Evolutionary conservation across 2,329 filamentous ascomycete species (phyloP).

Genomic region (Graphiopsis chlorocephala): DNA sequence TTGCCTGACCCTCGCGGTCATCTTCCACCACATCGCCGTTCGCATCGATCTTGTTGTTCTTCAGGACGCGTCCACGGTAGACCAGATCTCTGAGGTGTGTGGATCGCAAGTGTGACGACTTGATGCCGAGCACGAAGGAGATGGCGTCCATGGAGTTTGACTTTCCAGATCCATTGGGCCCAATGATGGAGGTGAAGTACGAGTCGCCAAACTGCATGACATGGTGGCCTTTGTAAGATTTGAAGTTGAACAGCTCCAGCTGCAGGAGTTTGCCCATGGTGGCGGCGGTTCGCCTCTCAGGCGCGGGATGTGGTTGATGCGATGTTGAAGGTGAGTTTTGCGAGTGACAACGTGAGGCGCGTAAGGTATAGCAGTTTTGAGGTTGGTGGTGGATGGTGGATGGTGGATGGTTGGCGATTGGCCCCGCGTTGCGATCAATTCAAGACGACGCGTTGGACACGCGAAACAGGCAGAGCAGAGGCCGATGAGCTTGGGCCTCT

Average conservation of each 20-base stretch:
- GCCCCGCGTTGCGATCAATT: conserved; percentile 13
- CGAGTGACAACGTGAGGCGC: neutral
- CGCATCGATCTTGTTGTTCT: conserved; percentile 87
- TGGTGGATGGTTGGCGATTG: neutral
- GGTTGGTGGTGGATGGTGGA: neutral
- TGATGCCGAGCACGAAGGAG: conserved; percentile 97
- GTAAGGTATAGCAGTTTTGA: neutral
- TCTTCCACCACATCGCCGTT: conserved; percentile 69
- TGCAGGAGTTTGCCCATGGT: conserved; percentile 95
- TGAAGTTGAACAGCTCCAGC: conserved; percentile 97
- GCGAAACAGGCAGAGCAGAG: neutral
- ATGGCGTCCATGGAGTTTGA: conserved; percentile 99
- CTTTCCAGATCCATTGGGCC: conserved; percentile 98
- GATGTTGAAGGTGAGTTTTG: neutral
- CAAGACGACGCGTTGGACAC: conserved; percentile 5
- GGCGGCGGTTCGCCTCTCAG: conserved; percentile 24
- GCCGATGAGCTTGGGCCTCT: neutral
- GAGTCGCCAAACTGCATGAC: conserved; percentile 92
- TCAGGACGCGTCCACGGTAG: conserved; percentile 90
- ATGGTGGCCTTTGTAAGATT: conserved; percentile 98
- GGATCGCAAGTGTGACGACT: conserved; percentile 95
- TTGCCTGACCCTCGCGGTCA: conserved; percentile 31
- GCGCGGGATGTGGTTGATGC: neutral
- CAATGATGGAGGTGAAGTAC: conserved; percentile 98
- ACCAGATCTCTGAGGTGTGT: conserved; percentile 91